These are phyloP conservation scores for Yarrowia hollandica DNA, from an alignment of 805 yeast genomes.

Conservation along the genomic window DNA sequence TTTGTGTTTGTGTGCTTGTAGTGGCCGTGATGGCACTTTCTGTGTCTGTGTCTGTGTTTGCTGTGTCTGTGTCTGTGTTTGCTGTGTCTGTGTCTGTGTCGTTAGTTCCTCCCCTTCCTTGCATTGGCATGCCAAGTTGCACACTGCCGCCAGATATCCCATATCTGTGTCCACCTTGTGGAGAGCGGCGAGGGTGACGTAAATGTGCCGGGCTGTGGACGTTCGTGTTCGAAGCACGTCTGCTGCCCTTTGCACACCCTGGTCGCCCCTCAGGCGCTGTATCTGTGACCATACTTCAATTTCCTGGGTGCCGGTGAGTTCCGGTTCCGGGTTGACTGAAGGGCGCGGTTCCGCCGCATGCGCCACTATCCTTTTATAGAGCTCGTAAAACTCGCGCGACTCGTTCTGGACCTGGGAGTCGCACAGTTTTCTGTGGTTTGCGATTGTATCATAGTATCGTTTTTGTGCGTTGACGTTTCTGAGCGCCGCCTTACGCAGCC, in stretches of 20 bases:
- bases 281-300: constrained; percentile 16
- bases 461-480: constrained; percentile 13
- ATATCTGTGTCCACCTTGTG: neutral
- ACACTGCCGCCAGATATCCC: constrained; percentile 3
- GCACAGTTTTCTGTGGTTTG: constrained; percentile 16
- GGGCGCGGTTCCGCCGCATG: constrained; percentile 23
- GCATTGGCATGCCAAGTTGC: neutral
- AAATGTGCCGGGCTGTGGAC: constrained; percentile 9
- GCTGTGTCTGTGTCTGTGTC: constrained; percentile 1
- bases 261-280: constrained; percentile 2
- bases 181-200: constrained; percentile 6
- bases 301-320: constrained; percentile 13
- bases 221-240: neutral
- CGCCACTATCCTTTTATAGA: constrained; percentile 7
- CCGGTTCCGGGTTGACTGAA: constrained; percentile 13
- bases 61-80: neutral
- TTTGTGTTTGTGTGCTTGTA: constrained; percentile 9
- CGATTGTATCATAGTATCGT: constrained; percentile 9
- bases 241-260: neutral
- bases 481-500: constrained; percentile 22
- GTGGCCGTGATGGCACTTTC: neutral
- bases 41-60: neutral
- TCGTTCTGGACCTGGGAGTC: constrained; percentile 21
- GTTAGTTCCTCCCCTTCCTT: constrained; percentile 9
- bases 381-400: constrained; percentile 21